Percentiles rank a stretch among this genome's conserved stretches.
These are phyloP conservation scores for Aspergillus chevalieri DNA, from an alignment of 2,329 filamentous ascomycete genomes.

Conservation along the genomic window DNA sequence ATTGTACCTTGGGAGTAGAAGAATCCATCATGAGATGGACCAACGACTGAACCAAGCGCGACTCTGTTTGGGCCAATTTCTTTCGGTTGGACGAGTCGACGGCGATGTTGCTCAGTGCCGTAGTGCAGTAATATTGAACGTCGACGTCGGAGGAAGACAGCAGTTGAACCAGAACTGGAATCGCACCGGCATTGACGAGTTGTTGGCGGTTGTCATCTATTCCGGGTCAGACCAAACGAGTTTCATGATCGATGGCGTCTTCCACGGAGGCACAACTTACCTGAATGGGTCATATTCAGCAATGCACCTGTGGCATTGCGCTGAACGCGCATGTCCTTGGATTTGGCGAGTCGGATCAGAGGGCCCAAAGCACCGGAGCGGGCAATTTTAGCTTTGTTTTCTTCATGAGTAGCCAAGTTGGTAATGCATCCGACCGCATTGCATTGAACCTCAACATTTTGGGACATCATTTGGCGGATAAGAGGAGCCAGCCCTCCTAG, in stretches of 20 bases:
- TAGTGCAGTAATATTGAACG: constrained; percentile 99
- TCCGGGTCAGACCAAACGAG: not conserved
- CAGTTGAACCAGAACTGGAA: constrained; percentile 91
- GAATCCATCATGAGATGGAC: constrained; percentile 99
- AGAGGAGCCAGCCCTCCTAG: constrained; percentile 84
- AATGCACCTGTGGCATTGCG: constrained; percentile 93
- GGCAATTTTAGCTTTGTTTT: constrained; percentile 98
- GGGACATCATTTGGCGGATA: constrained; percentile 96
- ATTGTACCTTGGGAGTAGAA: constrained; percentile 94
- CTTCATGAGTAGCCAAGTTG: constrained; percentile 94
- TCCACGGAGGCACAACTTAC: constrained; percentile 46
- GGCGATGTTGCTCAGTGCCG: constrained; percentile 95
- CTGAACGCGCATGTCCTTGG: constrained; percentile 97
- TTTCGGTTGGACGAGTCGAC: constrained; percentile 88
- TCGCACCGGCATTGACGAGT: constrained; percentile 94
- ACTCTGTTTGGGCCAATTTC: constrained; percentile 83
- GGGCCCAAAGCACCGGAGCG: constrained; percentile 87
- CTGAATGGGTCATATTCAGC: constrained; percentile 98
- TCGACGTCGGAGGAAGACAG: constrained; percentile 90
- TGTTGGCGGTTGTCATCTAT: constrained; percentile 95
- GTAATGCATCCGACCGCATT: constrained; percentile 99
- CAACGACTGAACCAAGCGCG: constrained; percentile 83
- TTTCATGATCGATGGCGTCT: not conserved
- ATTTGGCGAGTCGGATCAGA: constrained; percentile 86
- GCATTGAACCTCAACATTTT: constrained; percentile 97